Conservation (phyloP, 192 early-diverging fungal species). For the Lobosporangium transversale region DNA sequence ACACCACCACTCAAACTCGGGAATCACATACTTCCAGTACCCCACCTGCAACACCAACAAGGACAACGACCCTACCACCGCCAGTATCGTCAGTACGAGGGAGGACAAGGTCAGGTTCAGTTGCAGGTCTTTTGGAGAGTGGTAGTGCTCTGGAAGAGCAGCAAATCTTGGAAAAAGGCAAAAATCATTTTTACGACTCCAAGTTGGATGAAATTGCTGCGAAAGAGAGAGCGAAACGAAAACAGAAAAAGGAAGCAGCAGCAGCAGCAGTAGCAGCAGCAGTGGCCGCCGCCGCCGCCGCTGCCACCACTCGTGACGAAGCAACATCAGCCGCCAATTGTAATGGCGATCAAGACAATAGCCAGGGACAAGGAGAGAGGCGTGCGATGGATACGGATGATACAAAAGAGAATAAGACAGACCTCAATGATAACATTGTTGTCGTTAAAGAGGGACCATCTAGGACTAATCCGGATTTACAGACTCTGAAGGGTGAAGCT, state of each 20-base stretch:
- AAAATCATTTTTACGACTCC: constrained; percentile 29
- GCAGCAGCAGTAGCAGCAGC: constrained; percentile 1
- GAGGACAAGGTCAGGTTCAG: constrained; percentile 8
- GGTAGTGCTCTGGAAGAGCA: background rate
- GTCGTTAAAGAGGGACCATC: no score
- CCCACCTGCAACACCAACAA: constrained; percentile 27
- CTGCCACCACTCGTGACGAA: no score
- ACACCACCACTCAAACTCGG: background rate
- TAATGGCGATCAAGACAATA: no score
- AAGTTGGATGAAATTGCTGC: constrained; percentile 20
- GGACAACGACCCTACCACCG: background rate
- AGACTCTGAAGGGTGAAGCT: constrained; percentile 10
- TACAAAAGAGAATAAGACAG: background rate
- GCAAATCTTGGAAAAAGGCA: background rate
- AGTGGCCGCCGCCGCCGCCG: no score
- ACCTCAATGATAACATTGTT: no score
- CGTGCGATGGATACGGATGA: no score
- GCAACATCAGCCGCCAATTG: no score
- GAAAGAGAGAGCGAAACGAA: constrained; percentile 11
- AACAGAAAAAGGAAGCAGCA: constrained; percentile 20
- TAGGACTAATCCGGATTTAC: background rate
- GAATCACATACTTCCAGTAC: constrained; percentile 15
- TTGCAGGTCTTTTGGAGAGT: background rate
- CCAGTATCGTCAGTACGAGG: constrained; percentile 3
- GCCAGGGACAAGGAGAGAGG: no score